A percentile compares a stretch with the other conserved stretches of the same genome.
Evolutionary conservation across 768 basidiomycete species (phyloP).

Genomic region (Tremella mesenterica): DNA sequence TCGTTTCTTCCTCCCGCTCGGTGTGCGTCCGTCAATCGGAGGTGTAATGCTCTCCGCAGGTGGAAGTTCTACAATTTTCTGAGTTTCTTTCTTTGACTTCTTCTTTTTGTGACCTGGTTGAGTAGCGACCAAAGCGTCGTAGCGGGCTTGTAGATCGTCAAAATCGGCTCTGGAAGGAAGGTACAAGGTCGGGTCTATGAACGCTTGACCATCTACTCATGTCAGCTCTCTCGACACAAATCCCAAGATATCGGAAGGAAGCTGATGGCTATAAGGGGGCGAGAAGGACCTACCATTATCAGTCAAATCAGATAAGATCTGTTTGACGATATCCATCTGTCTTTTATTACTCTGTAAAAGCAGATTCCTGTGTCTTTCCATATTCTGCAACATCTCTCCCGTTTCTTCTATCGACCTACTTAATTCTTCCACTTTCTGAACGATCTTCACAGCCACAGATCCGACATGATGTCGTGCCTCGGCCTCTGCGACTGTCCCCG

Average conservation of each 20-base stretch:
- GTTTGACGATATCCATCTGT: conserved; percentile 16
- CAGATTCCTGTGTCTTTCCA: conserved; percentile 11
- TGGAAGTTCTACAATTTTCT: too few relatives aligned
- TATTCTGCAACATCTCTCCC: conserved; percentile 8
- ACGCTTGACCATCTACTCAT: too few relatives aligned
- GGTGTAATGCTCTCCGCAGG: conserved; percentile 4
- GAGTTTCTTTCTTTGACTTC: too few relatives aligned
- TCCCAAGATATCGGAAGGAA: not conserved
- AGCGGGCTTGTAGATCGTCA: conserved; percentile 24
- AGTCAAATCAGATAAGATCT: conserved; percentile 5
- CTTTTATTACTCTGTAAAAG: conserved; percentile 16
- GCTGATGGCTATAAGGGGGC: not conserved
- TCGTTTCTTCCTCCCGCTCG: conserved; percentile 2
- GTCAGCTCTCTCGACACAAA: not conserved
- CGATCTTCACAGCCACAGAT: too few relatives aligned
- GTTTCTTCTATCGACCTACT: too few relatives aligned
- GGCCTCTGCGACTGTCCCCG: not conserved
- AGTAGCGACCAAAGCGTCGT: conserved; percentile 18
- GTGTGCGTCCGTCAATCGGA: not conserved
- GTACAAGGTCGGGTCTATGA: conserved; percentile 12
- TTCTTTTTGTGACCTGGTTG: not conserved
- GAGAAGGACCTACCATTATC: not conserved
- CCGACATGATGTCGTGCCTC: too few relatives aligned
- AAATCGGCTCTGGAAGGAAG: conserved; percentile 20
- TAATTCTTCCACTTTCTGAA: too few relatives aligned